Percentiles rank a stretch among this genome's conserved stretches.
Evolutionary conservation across 1,284 basidiomycete genomes (phyloP).

Genomic region (Inonotus obliquus): DNA sequence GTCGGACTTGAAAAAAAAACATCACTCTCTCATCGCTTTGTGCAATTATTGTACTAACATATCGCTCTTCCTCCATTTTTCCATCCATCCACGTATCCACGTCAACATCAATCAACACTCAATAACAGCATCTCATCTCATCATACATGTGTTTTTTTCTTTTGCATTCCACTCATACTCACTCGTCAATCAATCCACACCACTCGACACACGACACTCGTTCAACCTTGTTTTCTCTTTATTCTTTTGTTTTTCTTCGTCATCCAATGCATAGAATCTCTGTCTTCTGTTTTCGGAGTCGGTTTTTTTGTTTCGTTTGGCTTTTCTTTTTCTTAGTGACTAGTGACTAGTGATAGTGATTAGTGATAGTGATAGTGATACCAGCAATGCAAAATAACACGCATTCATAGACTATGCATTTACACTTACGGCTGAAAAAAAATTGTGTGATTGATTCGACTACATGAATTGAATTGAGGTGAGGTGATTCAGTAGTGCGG

Average conservation of each 20-base stretch:
- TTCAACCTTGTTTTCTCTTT: background rate
- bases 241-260: background rate
- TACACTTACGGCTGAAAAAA: too few relatives aligned
- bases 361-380: too few relatives aligned
- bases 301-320: background rate
- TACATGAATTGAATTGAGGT: too few relatives aligned
- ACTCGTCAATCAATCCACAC: background rate
- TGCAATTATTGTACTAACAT: slow-evolving; percentile 16
- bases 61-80: background rate
- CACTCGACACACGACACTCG: background rate
- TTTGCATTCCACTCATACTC: background rate
- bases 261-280: background rate
- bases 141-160: background rate
- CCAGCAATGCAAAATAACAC: too few relatives aligned
- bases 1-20: background rate
- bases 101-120: background rate
- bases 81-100: background rate
- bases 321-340: background rate
- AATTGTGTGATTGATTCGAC: too few relatives aligned
- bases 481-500: too few relatives aligned
- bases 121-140: background rate
- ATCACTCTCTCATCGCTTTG: background rate
- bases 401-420: too few relatives aligned
- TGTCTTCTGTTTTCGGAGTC: too few relatives aligned
- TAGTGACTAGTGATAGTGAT: background rate